Percentiles rank a stretch among this genome's conserved stretches.
These are phyloP conservation scores for Monosporascus cannonballus DNA, from an alignment of 2,329 filamentous ascomycete genomes.

Conservation along the genomic window DNA sequence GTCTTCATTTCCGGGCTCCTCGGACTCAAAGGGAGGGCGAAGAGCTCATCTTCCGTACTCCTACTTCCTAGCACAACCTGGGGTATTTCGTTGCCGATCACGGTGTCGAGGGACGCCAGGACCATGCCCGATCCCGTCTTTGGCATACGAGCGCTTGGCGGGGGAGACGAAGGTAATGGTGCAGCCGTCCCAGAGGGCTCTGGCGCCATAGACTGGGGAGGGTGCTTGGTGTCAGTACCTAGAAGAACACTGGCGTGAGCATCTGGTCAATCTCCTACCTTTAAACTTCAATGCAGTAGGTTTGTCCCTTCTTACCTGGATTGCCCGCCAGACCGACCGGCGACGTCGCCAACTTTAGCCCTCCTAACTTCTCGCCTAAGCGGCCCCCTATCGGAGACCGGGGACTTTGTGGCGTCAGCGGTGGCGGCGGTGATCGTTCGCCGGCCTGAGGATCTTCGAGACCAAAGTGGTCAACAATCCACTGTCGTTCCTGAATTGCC, in stretches of 20 bases:
- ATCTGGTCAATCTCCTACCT: not conserved
- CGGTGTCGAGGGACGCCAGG: conserved; percentile 33
- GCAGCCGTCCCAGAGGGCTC: conserved; percentile 30
- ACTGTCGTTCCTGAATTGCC: conserved; percentile 75
- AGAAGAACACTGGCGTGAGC: conserved; percentile 19
- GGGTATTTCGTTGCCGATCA: conserved; percentile 29
- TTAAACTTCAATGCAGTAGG: not conserved
- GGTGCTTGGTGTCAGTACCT: conserved; percentile 1
- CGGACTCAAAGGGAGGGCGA: conserved; percentile 81
- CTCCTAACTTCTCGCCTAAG: conserved; percentile 72
- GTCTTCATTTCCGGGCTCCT: conserved; percentile 79
- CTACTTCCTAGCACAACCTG: conserved; percentile 22
- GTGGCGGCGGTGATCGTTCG: conserved; percentile 16
- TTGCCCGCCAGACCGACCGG: conserved; percentile 54
- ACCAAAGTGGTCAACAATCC: conserved; percentile 80
- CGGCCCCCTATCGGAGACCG: conserved; percentile 62
- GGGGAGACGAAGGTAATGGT: not conserved
- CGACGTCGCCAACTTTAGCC: conserved; percentile 71
- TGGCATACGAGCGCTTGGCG: not conserved
- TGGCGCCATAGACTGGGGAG: conserved; percentile 5
- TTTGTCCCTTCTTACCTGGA: conserved; percentile 37
- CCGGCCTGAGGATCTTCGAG: conserved; percentile 36
- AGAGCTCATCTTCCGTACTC: conserved; percentile 72
- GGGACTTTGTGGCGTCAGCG: conserved; percentile 46
- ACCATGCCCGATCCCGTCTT: conserved; percentile 19